Base-by-base conservation (phyloP, 306 rosid genomes). In the Fragaria iinumae region DNA sequence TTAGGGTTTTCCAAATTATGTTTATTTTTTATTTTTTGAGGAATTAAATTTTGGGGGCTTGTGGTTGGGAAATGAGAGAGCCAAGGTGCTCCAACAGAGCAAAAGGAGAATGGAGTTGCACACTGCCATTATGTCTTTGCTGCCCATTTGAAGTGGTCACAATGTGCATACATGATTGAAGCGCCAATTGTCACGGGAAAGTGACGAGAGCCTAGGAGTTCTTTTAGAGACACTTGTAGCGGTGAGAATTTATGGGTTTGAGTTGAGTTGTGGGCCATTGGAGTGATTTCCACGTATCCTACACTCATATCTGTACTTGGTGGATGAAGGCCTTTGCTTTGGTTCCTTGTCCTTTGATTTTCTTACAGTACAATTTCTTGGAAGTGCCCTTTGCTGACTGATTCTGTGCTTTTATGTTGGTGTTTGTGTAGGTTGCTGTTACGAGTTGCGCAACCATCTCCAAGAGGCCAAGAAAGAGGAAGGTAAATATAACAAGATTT, bases 391-490 rank as follows among this genome's bases (percentile, higher is more conserved):
- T 57, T 39, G 70, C 50, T 59, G 74, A 55, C 44, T 52, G 16
- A 39, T 75, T 60, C 25, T 23, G 49, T 72, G 48, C 52, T 69
- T 49, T 57, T 50, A 13, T 39, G 23, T 21, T 57, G 53, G 16
- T 8, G 59, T 81, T 36, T 32, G 65, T 75, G 72, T 84, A 95
- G 97, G 82, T 84, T 55, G 74, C 71, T 53, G 83, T 79, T 44
- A 71, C 69, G 79, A 79, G 77, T 64, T 89, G 81, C 72, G 39
- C 83, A 17, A 68, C 80, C 48, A 83, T 78, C 67, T 74, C 79
- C 76, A 89, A 91, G 86, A 85, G 80, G 76, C 41, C 92, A 47
- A 88, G 89, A 72, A 93, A 83, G 76, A 92, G 86, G 84, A 93
- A 83, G 90, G 97, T 93, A 83, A 74, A 11, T 71, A 4, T 20